These are phyloP conservation scores for Xylariaceae sp. DNA, from an alignment of 2,329 filamentous ascomycete genomes.

Conservation along the genomic window DNA sequence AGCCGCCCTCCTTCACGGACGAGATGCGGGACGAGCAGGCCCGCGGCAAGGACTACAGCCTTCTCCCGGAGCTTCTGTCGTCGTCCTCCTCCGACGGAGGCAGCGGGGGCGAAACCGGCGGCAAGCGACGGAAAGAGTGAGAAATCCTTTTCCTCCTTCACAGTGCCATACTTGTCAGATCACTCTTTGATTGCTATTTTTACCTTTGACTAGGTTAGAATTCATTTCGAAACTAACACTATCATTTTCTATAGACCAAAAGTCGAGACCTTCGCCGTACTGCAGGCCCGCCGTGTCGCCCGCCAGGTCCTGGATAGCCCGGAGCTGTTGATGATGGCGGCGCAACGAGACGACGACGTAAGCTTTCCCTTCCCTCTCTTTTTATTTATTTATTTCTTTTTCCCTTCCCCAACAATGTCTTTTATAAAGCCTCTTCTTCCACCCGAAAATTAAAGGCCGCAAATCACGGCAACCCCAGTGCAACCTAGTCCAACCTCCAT, in stretches of 20 bases:
- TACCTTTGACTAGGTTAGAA: no score
- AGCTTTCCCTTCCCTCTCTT: constrained; percentile 16
- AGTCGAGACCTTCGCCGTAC: background rate
- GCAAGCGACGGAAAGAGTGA: background rate
- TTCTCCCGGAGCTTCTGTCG: no score
- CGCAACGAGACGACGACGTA: constrained; percentile 51
- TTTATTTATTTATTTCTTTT: background rate
- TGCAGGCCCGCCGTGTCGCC: background rate
- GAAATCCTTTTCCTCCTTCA: no score
- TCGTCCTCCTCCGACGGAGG: constrained; percentile 7
- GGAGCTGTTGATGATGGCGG: constrained; percentile 56
- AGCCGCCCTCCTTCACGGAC: constrained; percentile 33
- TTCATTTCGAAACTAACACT: background rate
- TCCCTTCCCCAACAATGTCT: background rate
- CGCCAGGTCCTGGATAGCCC: constrained; percentile 51
- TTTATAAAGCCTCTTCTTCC: no score
- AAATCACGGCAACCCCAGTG: no score
- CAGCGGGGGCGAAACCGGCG: background rate
- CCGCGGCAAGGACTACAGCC: constrained; percentile 54
- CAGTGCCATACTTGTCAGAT: no score
- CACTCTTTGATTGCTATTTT: no score
- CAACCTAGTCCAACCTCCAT: no score
- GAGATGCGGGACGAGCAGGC: constrained; percentile 56
- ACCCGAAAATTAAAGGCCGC: no score
- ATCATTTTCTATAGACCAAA: background rate